Base-by-base conservation (phyloP, 345 rosid genomes). In the Sisymbrium irio region DNA sequence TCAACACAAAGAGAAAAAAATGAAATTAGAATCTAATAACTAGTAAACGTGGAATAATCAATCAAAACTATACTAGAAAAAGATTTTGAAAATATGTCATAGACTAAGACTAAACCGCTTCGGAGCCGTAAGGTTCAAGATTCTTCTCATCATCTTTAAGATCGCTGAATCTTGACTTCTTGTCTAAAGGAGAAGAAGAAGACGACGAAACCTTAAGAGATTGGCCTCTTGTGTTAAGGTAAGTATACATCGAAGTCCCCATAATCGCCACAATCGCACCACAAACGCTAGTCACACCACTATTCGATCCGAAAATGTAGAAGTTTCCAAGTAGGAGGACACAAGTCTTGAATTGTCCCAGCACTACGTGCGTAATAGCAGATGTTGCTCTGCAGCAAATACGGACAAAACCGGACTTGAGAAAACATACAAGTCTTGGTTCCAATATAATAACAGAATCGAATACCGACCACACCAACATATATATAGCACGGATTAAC, bases 301-400 rank as follows among this genome's bases (percentile, higher is more conserved):
- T 71, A 45, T 79, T 75, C 14, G 82, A 69, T 19, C 79, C 79
- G 35, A 79, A 79, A 3, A 79, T 74, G 69, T 74, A 79, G 22
- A 64, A 79, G 67, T 79, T 74, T 14, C 82, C 82, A 37, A 79
- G 76, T 6, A 75, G 79, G 7, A 79, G 66, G 25, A 79, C 79
- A 64, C 82, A 79, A 0, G 82, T 79, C 63, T 79, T 79, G 73
- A 79, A 79, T 11, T 79, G 79, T 50, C 82, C 82, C 0, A 79
- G 50, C 1, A 79, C 82, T 9, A 79, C 82, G 7, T 79, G 82
- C 4, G 82, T 68, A 4, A 74, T 74, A 10, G 82, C 82, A 30
- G 79, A 79, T 27, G 82, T 79, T 15, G 82, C 82, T 66, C 82
- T 74, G 76, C 10, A 42, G 4, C 20, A 8, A 49, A 7, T 6